Percentiles rank a stretch among this genome's conserved stretches.
Evolutionary conservation across 495 filamentous ascomycete species (phyloP).

Genomic region (Xylaria venustula): DNA sequence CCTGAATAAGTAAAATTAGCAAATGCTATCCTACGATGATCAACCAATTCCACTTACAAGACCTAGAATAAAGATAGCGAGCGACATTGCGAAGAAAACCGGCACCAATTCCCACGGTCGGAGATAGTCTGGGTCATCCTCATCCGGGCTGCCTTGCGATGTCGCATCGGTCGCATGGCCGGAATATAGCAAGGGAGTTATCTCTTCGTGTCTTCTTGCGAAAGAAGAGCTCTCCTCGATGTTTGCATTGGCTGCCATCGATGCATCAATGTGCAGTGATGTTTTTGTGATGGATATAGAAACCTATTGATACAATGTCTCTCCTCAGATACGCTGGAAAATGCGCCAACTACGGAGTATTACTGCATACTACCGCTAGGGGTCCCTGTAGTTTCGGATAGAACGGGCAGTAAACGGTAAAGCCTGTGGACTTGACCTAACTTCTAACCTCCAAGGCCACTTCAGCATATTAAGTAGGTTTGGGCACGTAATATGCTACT

Average conservation of each 20-base stretch:
- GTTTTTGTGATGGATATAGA: no score
- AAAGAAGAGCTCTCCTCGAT: not conserved
- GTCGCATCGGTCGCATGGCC: not conserved
- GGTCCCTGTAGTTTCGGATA: no score
- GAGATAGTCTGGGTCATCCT: not conserved
- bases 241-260: not conserved
- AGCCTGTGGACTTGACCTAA: no score
- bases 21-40: not conserved
- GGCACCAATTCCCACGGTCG: not conserved
- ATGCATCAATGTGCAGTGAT: not conserved
- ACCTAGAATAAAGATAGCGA: conserved; percentile 3
- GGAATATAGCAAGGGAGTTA: not conserved
- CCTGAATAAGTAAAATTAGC: not conserved
- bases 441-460: no score
- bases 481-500: no score
- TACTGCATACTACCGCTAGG: no score
- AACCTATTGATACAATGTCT: no score
- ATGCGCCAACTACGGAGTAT: no score
- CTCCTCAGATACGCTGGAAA: no score
- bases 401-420: no score
- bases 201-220: not conserved
- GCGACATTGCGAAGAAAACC: not conserved
- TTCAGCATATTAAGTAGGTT: no score
- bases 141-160: not conserved
- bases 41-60: not conserved